Conservation (phyloP, 257 asterid genomes). For the Gentiana macrophylla region DNA sequence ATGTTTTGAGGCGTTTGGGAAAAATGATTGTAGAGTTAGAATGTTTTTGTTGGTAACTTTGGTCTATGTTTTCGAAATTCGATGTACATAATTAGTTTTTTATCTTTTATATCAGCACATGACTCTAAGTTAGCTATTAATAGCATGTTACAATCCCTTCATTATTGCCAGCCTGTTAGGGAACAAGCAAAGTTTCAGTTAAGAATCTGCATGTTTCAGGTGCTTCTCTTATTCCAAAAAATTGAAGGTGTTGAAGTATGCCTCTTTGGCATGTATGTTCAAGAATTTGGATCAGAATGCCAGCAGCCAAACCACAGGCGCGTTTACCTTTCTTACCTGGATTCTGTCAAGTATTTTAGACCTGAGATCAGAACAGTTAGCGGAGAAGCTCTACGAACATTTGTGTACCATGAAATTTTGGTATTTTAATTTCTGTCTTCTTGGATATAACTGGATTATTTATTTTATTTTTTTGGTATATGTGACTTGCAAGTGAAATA, state of each 20-base stretch:
- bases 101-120: no score
- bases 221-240: slow-evolving; percentile 62
- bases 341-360: slow-evolving; percentile 96
- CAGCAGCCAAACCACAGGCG: slow-evolving; percentile 52
- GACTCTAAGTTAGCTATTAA: no score
- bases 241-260: slow-evolving; percentile 69
- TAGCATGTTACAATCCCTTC: no score
- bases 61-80: no score
- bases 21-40: no score
- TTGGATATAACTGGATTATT: slow-evolving; percentile 3
- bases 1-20: no score
- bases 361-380: slow-evolving; percentile 84
- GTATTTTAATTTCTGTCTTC: slow-evolving; percentile 32
- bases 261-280: slow-evolving; percentile 66
- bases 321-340: slow-evolving; percentile 68
- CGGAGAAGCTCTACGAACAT: slow-evolving; percentile 98
- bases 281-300: slow-evolving; percentile 75
- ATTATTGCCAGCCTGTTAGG: no score
- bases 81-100: no score
- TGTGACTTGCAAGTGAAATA: neutral
- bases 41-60: no score
- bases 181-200: no score
- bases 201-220: slow-evolving; percentile 20
- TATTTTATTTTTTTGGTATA: neutral
- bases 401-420: slow-evolving; percentile 95